These are phyloP conservation scores for Laguncularia racemosa DNA, from an alignment of 345 rosid species.

Conservation along the genomic window DNA sequence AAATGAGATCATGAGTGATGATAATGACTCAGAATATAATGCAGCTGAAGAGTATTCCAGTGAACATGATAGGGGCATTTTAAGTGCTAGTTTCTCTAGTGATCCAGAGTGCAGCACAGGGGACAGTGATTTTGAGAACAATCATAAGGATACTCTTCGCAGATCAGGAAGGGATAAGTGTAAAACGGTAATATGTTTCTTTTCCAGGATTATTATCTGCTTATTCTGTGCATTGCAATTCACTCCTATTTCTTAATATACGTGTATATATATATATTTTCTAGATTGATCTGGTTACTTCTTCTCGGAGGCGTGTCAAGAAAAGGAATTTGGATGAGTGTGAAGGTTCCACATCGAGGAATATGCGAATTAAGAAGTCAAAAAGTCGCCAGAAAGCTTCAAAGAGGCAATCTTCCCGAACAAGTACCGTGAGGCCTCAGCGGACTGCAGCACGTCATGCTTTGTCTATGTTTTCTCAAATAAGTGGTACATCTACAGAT, in stretches of 20 bases:
- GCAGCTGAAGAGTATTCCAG: constrained; percentile 63
- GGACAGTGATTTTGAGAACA: constrained; percentile 53
- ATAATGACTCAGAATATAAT: constrained; percentile 86
- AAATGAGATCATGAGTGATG: constrained; percentile 68
- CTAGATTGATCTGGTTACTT: constrained; percentile 57
- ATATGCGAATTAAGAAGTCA: constrained; percentile 37
- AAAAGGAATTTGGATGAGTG: constrained; percentile 65
- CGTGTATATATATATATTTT: constrained; percentile 21
- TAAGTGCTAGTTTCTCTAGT: constrained; percentile 46
- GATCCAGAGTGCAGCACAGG: constrained; percentile 59
- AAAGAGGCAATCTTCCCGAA: constrained; percentile 49
- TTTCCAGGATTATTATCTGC: constrained; percentile 14
- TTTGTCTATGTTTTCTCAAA: constrained; percentile 68
- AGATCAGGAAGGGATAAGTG: constrained; percentile 56
- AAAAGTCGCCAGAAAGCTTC: constrained; percentile 46
- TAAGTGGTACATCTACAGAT: constrained; percentile 71
- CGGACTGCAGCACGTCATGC: constrained; percentile 95
- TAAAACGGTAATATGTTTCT: constrained; percentile 47
- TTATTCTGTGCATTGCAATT: constrained; percentile 5
- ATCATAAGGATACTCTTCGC: constrained; percentile 45
- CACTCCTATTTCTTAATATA: constrained; percentile 15
- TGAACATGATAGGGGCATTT: constrained; percentile 66
- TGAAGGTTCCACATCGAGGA: constrained; percentile 46
- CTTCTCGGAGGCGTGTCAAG: constrained; percentile 67
- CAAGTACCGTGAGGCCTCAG: constrained; percentile 73